Base-by-base conservation (phyloP, 2,329 filamentous ascomycete genomes). In the Dactylellina drechsleri region DNA sequence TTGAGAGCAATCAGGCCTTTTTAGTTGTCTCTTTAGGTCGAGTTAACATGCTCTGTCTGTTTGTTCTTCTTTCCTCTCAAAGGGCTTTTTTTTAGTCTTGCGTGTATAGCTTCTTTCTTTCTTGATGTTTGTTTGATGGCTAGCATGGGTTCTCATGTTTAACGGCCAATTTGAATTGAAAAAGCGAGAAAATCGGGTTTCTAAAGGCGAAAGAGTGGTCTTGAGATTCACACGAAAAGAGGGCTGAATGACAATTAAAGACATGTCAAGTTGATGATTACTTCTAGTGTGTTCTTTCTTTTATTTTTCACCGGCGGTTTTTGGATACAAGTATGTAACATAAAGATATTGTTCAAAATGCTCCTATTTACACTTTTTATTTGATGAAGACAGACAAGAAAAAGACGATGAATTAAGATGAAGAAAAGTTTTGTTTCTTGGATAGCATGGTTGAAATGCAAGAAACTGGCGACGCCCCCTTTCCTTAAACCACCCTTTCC, bases 301-400 rank as follows among this genome's bases (percentile, higher is more conserved):
- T 23, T 52, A 4, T 23, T 18, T 18, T 52, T 20, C 23, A 47
- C 13, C n/a, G 1, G 5, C 16, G 1, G 5, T 47, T 47, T 47
- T 18, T n/a, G 13, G 43, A n/a, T 47, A 18, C 43, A n/a, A 47
- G 13, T 15, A 10, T 57, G 40, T 66, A 58, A 49, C 45, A 58
- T 49, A 28, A 26, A 16, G n/a, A 53, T 47, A 47, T 50, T 8
- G 31, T 36, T 54, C 23, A 61, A 54, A 49, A 52, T 53, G 23
- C 52, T 40, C 31, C 41, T 28, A 61, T 18, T 60, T 47, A 40
- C 56, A 47, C 45, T 60, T n/a, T 56, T 56, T 41, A 47, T 54
- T 36, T 23, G 23, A 23, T 23, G 23, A 23, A 23, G 6, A 36
- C 6, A n/a, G 10, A 36, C 2, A 36, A 3, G 10, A 36, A 36